These are phyloP conservation scores for Pestalotiopsis sp. DNA, from an alignment of 2,329 filamentous ascomycete species.

Conservation along the genomic window DNA sequence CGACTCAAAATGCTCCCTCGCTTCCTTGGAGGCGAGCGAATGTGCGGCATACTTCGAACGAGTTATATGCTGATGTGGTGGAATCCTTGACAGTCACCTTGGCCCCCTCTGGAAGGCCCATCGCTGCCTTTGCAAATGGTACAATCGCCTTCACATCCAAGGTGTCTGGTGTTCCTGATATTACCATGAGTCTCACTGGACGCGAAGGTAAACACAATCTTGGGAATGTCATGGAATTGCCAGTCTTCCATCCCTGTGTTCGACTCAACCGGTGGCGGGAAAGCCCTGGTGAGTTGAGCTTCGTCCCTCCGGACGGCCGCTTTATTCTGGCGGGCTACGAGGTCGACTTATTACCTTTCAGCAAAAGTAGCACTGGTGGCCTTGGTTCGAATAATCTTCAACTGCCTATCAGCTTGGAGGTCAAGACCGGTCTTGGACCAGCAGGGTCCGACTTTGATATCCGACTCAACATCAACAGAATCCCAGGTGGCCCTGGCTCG, in stretches of 20 bases:
- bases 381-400: conserved; percentile 67
- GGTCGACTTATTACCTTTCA: conserved; percentile 81
- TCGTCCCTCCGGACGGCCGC: conserved; percentile 90
- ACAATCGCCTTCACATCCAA: conserved; percentile 95
- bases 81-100: conserved; percentile 87
- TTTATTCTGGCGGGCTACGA: conserved; percentile 95
- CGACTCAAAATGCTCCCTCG: conserved; percentile 51
- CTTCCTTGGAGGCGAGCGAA: conserved; percentile 90
- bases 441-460: conserved; percentile 87
- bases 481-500: conserved; percentile 51
- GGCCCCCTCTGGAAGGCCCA: conserved; percentile 83
- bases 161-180: conserved; percentile 90
- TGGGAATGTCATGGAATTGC: conserved; percentile 75
- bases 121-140: conserved; percentile 86
- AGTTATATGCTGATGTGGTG: conserved; percentile 94
- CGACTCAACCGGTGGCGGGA: conserved; percentile 88
- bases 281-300: conserved; percentile 87
- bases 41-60: conserved; percentile 94
- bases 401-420: conserved; percentile 78
- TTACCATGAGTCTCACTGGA: conserved; percentile 78
- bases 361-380: conserved; percentile 56
- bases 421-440: conserved; percentile 77
- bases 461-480: conserved; percentile 69
- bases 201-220: conserved; percentile 81
- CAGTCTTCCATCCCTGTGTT: conserved; percentile 96